Percentiles rank a stretch among this genome's conserved stretches.
Conservation (phyloP, 148 eudicot species). For the Chenopodium suecicum region DNA sequence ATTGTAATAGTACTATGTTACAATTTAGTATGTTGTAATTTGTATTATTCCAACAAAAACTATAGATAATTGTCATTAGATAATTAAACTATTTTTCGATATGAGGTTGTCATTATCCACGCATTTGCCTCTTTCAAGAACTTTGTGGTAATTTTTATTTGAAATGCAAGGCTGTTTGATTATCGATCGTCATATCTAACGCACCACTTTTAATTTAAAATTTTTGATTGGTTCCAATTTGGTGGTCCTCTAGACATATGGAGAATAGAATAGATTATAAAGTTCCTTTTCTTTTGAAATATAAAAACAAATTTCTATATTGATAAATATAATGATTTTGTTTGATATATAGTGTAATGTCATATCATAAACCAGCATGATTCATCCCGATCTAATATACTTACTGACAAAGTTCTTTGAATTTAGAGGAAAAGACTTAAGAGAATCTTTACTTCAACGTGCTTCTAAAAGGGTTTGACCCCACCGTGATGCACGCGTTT, state of each 20-base stretch:
- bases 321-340: no score
- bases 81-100: not conserved
- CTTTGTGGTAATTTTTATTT: not conserved
- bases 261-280: no score
- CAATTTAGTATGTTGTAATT: not conserved
- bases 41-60: not conserved
- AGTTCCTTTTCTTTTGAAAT: no score
- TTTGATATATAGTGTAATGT: no score
- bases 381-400: no score
- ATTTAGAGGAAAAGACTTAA: no score
- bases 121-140: not conserved
- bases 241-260: not conserved
- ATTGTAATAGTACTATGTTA: not conserved
- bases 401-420: no score
- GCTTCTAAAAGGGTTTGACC: no score
- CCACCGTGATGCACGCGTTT: no score
- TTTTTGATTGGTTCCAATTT: not conserved
- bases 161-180: not conserved
- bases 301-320: no score
- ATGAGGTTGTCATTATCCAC: not conserved
- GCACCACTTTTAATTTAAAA: not conserved
- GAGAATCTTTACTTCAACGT: no score
- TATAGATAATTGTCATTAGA: not conserved
- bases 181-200: constrained; percentile 2
- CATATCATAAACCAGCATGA: no score